Percentiles rank a stretch among this genome's conserved stretches.
Conservation (phyloP, 2,329 filamentous ascomycete genomes). For the Colletotrichum melonis region DNA sequence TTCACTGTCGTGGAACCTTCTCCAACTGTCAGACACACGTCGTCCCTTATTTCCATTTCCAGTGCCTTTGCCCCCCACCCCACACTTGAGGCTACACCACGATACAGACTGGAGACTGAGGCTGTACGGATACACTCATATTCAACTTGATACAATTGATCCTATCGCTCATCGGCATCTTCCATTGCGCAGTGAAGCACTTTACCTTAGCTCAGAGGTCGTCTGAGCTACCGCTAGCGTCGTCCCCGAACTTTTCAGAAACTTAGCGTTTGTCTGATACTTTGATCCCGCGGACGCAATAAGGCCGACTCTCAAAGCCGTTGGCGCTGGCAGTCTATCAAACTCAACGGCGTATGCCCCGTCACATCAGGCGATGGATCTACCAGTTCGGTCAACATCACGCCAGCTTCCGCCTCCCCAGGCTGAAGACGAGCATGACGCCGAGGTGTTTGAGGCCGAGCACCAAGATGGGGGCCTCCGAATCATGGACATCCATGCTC, state of each 20-base stretch:
- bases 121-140: neutral
- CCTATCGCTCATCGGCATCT: neutral
- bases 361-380: neutral
- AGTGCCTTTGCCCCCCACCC: neutral
- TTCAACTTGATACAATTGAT: neutral
- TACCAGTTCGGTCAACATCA: neutral
- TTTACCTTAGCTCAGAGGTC: neutral
- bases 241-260: neutral
- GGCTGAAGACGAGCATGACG: neutral
- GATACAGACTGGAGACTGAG: neutral
- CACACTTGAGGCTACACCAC: neutral
- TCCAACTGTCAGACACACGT: slow-evolving; percentile 20
- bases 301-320: neutral
- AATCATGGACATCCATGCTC: slow-evolving; percentile 12
- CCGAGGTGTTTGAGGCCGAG: neutral
- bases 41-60: neutral
- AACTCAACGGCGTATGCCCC: neutral
- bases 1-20: neutral
- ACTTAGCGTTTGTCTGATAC: slow-evolving; percentile 12
- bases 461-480: neutral
- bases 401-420: neutral
- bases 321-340: neutral
- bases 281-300: neutral
- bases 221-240: neutral
- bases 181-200: neutral